phyloP scores from a whole-genome alignment of 2,329 filamentous ascomycete species.

The Chrysoporthe puriensis region DNA sequence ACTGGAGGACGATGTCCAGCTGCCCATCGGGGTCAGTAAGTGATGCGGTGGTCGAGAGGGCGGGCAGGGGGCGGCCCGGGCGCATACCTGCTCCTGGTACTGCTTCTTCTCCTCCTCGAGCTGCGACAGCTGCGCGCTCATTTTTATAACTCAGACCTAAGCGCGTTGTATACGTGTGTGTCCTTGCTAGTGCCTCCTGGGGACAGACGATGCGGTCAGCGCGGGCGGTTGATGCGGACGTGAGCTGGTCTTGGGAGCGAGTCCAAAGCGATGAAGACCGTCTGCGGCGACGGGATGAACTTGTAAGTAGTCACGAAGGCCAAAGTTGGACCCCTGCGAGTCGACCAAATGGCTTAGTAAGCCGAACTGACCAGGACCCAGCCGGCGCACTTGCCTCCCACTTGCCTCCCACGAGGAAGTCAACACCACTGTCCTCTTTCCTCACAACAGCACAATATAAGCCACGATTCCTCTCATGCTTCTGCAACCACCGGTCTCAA shows the following conservation, averaged over 20 bases:
- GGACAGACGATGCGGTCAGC: neutral
- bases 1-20: constrained; percentile 77
- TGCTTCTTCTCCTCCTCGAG: constrained; percentile 57
- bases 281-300: neutral
- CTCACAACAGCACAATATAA: neutral
- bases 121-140: constrained; percentile 46
- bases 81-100: constrained; percentile 60
- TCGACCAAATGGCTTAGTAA: neutral
- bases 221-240: neutral
- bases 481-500: neutral
- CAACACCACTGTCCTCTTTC: neutral
- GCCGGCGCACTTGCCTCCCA: neutral
- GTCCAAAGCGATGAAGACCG: constrained; percentile 7
- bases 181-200: neutral
- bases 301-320: neutral
- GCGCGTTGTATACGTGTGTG: neutral
- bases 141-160: constrained; percentile 31
- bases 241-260: neutral
- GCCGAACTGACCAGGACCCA: neutral
- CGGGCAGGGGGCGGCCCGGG: neutral
- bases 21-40: constrained; percentile 40
- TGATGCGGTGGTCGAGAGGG: neutral
- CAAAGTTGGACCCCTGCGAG: neutral
- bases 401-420: neutral
- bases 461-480: neutral